phyloP scores from a whole-genome alignment of 208 protist species.

The Trichomonas vaginalis region DNA sequence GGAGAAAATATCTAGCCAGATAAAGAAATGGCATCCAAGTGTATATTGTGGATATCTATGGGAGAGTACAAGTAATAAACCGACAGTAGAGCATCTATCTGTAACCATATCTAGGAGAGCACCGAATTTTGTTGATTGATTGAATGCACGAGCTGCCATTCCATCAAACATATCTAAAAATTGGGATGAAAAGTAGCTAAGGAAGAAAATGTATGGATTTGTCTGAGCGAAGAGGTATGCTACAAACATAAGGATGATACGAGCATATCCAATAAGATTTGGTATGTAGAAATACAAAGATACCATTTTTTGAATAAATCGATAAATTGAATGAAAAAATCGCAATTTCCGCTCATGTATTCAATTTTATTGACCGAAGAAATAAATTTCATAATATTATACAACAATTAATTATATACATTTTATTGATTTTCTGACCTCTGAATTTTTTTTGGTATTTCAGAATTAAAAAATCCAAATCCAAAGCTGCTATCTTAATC shows the following conservation, averaged over 20 bases:
- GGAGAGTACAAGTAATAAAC: background rate
- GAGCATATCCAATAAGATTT: conserved; percentile 23
- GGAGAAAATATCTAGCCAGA: background rate
- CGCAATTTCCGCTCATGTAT: background rate
- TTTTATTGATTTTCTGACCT: too few species aligned
- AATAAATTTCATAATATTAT: too few species aligned
- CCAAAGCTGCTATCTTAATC: too few species aligned
- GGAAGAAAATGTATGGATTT: background rate
- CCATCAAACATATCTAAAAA: conserved; percentile 23
- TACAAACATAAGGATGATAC: background rate
- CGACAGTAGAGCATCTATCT: conserved; percentile 14
- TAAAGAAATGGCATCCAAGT: background rate
- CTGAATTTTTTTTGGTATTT: too few species aligned
- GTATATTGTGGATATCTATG: background rate
- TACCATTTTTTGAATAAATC: background rate
- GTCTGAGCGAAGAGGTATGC: background rate
- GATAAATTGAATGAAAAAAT: background rate
- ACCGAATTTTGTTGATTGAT: conserved; percentile 23
- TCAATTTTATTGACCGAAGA: too few species aligned
- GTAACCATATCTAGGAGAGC: conserved; percentile 25
- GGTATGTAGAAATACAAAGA: conserved; percentile 2
- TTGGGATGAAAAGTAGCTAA: conserved; percentile 19
- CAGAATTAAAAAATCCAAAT: too few species aligned
- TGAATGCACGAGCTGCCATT: conserved; percentile 17
- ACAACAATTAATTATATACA: too few species aligned